Evolutionary conservation across 257 asterid species (phyloP).

Genomic region (Salvia miltiorrhiza): DNA sequence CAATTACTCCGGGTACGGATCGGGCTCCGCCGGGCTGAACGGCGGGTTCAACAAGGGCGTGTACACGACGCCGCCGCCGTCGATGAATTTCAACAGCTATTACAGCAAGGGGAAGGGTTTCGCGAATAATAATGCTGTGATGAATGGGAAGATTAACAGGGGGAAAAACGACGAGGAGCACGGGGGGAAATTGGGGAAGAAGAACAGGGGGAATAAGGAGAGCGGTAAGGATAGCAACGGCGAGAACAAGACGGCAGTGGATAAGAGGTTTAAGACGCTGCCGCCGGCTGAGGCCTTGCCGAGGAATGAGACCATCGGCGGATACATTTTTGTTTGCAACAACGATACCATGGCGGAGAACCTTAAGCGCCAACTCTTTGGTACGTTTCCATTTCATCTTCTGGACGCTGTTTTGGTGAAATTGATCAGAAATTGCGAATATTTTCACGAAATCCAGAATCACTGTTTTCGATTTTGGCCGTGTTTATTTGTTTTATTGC

Average conservation of each 20-base stretch:
- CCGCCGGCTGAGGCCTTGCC: conserved; percentile 93
- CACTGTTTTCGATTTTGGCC: not conserved
- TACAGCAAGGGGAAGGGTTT: conserved; percentile 45
- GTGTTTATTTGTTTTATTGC: not conserved
- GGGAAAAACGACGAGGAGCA: conserved; percentile 51
- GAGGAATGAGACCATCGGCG: conserved; percentile 93
- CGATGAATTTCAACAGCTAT: conserved; percentile 39
- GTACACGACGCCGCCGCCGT: conserved; percentile 44
- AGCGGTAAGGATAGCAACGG: conserved; percentile 35
- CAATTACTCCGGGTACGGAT: conserved; percentile 44
- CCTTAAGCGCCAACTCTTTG: conserved; percentile 90
- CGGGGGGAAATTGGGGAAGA: conserved; percentile 57
- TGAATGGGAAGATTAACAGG: conserved; percentile 47
- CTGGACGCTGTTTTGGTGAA: too few species aligned
- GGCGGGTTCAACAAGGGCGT: conserved; percentile 92
- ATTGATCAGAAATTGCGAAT: too few species aligned
- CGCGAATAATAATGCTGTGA: conserved; percentile 34
- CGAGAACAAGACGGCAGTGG: conserved; percentile 51
- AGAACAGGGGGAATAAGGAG: conserved; percentile 53
- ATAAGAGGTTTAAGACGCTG: conserved; percentile 92
- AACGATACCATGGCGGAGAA: conserved; percentile 98
- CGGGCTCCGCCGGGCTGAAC: conserved; percentile 45
- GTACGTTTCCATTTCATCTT: conserved; percentile 29
- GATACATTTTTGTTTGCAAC: conserved; percentile 94
- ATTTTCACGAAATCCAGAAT: not conserved